A percentile compares a stretch with the other conserved stretches of the same genome.
These are phyloP conservation scores for Fusarium drepaniforme DNA, from an alignment of 2,329 filamentous ascomycete genomes.

Conservation along the genomic window DNA sequence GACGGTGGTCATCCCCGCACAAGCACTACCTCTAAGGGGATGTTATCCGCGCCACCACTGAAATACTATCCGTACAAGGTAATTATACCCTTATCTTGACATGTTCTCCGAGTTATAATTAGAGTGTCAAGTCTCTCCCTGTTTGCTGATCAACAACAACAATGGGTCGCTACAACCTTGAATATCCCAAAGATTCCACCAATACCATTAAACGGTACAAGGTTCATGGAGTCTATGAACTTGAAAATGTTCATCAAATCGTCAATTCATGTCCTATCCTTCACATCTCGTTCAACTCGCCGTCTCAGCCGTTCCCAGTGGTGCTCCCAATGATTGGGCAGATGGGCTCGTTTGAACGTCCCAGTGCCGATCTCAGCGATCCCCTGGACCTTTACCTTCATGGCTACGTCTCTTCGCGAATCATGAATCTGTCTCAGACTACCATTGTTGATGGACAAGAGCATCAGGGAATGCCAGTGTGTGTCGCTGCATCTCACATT, in stretches of 20 bases:
- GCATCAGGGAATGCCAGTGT: conserved; percentile 73
- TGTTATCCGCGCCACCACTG: neutral
- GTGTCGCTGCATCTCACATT: conserved; percentile 78
- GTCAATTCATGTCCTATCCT: conserved; percentile 82
- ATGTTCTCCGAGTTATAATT: neutral
- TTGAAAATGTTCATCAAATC: conserved; percentile 78
- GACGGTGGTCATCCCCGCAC: neutral
- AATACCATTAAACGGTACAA: conserved; percentile 78
- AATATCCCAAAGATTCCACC: conserved; percentile 72
- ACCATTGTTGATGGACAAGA: neutral
- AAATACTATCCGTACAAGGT: neutral
- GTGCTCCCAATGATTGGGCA: conserved; percentile 89
- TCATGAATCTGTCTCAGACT: conserved; percentile 72
- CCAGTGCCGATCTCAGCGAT: conserved; percentile 71
- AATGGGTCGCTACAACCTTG: conserved; percentile 57
- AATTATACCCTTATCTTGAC: neutral
- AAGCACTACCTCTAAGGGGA: neutral
- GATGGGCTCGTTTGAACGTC: conserved; percentile 77
- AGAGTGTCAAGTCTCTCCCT: neutral
- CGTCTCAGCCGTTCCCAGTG: conserved; percentile 77
- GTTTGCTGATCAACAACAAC: neutral
- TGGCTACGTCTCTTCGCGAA: conserved; percentile 83
- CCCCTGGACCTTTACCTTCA: conserved; percentile 84
- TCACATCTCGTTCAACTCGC: conserved; percentile 81
- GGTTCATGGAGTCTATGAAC: conserved; percentile 76